Evolutionary conservation across 2,329 filamentous ascomycete genomes (phyloP).

Genomic region (Xylaria arbuscula): DNA sequence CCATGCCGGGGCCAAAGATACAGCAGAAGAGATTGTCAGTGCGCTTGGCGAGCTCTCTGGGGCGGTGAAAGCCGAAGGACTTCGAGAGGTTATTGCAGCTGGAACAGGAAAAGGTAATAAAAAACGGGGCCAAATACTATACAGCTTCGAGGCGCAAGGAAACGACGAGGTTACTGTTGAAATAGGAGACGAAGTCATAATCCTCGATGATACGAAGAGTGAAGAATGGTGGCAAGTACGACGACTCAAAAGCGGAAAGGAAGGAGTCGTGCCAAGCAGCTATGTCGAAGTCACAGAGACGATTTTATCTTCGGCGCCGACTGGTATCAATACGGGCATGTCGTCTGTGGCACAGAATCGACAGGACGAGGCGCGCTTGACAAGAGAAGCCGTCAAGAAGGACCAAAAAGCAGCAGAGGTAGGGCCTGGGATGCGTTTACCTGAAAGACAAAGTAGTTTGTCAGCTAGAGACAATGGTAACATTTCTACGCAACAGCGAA

Average conservation of each 20-base stretch:
- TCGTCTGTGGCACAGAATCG: slow-evolving; percentile 82
- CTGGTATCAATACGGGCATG: slow-evolving; percentile 62
- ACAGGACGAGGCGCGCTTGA: slow-evolving; percentile 83
- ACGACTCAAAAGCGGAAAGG: slow-evolving; percentile 88
- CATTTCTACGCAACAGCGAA: slow-evolving; percentile 77
- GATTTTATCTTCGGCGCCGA: slow-evolving; percentile 61
- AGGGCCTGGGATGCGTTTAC: slow-evolving; percentile 80
- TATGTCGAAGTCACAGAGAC: slow-evolving; percentile 90
- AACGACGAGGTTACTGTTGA: slow-evolving; percentile 96
- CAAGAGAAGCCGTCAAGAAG: slow-evolving; percentile 81
- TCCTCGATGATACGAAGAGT: slow-evolving; percentile 90
- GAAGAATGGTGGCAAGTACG: slow-evolving; percentile 99
- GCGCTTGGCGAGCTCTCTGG: slow-evolving; percentile 90
- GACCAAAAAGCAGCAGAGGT: slow-evolving; percentile 76
- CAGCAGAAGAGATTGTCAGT: slow-evolving; percentile 90
- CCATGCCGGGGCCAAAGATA: slow-evolving; percentile 96
- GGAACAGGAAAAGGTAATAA: slow-evolving; percentile 73
- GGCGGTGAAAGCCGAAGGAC: slow-evolving; percentile 81
- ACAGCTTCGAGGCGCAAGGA: slow-evolving; percentile 96
- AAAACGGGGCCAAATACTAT: slow-evolving; percentile 88
- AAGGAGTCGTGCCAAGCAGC: slow-evolving; percentile 95
- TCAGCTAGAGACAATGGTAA: slow-evolving; percentile 73
- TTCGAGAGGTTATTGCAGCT: slow-evolving; percentile 87
- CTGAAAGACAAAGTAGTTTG: slow-evolving; percentile 83
- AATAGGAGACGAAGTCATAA: slow-evolving; percentile 87